A percentile compares a stretch with the other conserved stretches of the same genome.
phyloP scores from a whole-genome alignment of 2,329 filamentous ascomycete genomes.

The Furcasterigmium sp. region DNA sequence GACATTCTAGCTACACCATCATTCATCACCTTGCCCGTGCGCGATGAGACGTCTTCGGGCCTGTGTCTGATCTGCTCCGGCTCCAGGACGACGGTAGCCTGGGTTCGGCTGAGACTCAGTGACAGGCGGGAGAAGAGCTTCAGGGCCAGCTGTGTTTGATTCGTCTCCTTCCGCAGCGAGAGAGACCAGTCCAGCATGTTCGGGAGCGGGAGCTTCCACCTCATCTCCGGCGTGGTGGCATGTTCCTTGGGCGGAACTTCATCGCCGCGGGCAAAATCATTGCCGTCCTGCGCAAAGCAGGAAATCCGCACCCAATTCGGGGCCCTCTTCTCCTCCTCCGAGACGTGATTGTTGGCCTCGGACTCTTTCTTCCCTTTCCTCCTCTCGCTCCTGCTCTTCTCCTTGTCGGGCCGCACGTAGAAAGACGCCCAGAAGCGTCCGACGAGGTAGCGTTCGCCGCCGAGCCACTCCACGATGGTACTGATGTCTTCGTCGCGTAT shows the following conservation, averaged over 20 bases:
- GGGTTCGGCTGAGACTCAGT: constrained; percentile 48
- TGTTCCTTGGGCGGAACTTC: constrained; percentile 17
- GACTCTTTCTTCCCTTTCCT: constrained; percentile 29
- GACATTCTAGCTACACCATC: constrained; percentile 66
- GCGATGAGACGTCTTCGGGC: constrained; percentile 32
- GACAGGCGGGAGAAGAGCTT: constrained; percentile 56
- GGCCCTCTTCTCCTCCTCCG: too few species aligned
- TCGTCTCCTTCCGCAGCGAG: constrained; percentile 30
- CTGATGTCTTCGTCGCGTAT: constrained; percentile 23
- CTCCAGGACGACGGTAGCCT: constrained; percentile 39
- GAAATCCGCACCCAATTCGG: constrained; percentile 44
- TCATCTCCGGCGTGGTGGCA: constrained; percentile 11
- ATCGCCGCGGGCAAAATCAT: too few species aligned
- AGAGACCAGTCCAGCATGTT: constrained; percentile 50
- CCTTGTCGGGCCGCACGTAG: constrained; percentile 35
- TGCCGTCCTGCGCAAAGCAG: constrained; percentile 48
- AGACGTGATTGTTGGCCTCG: too few species aligned
- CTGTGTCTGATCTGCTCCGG: constrained; percentile 37
- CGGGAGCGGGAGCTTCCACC: constrained; percentile 28
- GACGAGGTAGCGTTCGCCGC: constrained; percentile 33
- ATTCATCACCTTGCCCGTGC: constrained; percentile 48
- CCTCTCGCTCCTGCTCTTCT: constrained; percentile 28
- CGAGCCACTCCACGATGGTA: constrained; percentile 35
- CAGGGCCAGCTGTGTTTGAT: constrained; percentile 37
- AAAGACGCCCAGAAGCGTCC: constrained; percentile 44